A percentile compares a stretch with the other conserved stretches of the same genome.
These are phyloP conservation scores for Cercophora samala DNA, from an alignment of 495 filamentous ascomycete species.

Conservation along the genomic window DNA sequence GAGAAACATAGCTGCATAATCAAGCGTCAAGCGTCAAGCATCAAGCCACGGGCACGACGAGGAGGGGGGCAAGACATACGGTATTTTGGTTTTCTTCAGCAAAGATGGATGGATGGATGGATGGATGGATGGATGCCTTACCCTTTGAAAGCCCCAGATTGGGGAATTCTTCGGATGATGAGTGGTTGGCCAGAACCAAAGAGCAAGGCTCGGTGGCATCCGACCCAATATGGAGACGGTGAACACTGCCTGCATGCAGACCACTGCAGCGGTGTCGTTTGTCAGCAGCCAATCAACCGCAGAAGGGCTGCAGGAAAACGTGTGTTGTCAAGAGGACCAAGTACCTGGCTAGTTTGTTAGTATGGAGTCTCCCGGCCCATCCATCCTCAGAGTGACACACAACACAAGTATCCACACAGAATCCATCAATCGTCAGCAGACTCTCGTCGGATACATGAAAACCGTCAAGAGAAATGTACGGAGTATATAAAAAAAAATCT, in stretches of 20 bases:
- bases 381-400: not conserved
- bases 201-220: slow-evolving; percentile 4
- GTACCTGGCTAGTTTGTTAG: not conserved
- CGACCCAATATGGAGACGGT: slow-evolving; percentile 13
- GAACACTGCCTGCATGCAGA: slow-evolving; percentile 11
- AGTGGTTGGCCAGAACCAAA: not conserved
- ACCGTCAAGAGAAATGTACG: too few relatives aligned
- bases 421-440: too few relatives aligned
- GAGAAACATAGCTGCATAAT: not conserved
- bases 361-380: not conserved
- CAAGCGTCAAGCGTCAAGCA: not conserved
- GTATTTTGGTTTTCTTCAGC: not conserved
- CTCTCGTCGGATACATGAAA: too few relatives aligned
- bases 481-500: too few relatives aligned
- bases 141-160: not conserved
- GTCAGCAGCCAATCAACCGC: slow-evolving; percentile 13
- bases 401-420: not conserved
- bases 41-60: not conserved
- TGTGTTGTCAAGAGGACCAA: slow-evolving; percentile 1
- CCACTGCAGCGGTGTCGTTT: not conserved
- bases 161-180: not conserved
- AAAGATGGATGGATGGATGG: not conserved
- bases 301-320: not conserved
- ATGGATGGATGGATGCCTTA: not conserved
- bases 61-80: not conserved